Conservation (phyloP, 2,329 filamentous ascomycete species). For the Fusarium vanettenii region DNA sequence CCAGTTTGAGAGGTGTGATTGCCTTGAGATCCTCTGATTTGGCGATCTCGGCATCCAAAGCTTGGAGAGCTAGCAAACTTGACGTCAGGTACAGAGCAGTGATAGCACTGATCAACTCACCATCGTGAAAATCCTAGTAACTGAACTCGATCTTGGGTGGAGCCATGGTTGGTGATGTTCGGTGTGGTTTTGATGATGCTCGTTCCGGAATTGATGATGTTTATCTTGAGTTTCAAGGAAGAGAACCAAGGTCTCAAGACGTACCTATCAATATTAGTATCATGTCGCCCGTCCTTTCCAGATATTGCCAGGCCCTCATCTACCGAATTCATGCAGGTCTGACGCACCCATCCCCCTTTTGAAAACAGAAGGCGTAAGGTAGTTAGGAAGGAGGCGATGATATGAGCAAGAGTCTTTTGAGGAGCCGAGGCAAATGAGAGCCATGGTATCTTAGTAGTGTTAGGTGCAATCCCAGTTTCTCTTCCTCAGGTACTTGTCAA, state of each 20-base stretch:
- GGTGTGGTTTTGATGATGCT: neutral
- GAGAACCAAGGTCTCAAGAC: neutral
- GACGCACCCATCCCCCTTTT: neutral
- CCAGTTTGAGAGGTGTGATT: neutral
- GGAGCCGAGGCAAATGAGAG: neutral
- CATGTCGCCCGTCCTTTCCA: neutral
- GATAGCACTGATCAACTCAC: neutral
- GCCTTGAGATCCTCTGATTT: neutral
- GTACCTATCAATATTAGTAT: neutral
- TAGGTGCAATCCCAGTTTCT: neutral
- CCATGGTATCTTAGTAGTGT: neutral
- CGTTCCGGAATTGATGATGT: neutral
- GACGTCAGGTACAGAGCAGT: neutral
- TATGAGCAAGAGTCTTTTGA: neutral
- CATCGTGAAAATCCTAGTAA: neutral
- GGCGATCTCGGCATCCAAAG: neutral
- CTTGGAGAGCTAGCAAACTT: neutral
- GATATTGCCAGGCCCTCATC: neutral
- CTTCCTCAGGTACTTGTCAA: neutral
- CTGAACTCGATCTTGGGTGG: neutral
- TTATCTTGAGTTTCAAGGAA: neutral
- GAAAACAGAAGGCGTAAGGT: neutral
- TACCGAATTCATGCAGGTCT: neutral
- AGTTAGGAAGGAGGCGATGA: neutral
- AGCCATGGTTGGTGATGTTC: neutral